Evolutionary conservation across 1,284 basidiomycete species (phyloP), one percentile per base, ranked within the genome.

Genomic region (Golubevia sp.): DNA sequence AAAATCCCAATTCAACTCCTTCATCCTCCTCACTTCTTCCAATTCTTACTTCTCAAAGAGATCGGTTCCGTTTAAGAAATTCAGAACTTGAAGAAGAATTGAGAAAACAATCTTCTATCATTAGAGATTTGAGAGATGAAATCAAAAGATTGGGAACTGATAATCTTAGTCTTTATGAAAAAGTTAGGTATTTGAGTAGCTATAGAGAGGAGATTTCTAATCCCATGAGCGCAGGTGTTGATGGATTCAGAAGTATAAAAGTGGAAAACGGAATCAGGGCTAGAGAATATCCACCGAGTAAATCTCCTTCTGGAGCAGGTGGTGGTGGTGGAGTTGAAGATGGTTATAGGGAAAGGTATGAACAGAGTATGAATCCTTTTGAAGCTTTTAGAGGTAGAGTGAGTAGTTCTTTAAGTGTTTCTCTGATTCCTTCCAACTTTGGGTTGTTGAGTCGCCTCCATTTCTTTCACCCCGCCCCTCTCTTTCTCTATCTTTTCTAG

Each of bases 351-450:
- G 89, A 91, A 66, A 88, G 92, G 81, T 98, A 98, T 81, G 95
- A 99, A 82, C 93, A 97, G 83, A 89, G 91, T 55, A 93, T 98
- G 89, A 97, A 99, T 79, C 96, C 96, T 0, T 99, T 98, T 83
- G 94, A 97, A 84, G 92, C 92, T 2, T 98, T 99, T 87, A 89
- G 94, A 65, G 94, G 95, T 2, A 87, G 93, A 79, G 94, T 95
- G 77, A 77, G 92, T 88, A 18, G 34, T n/a, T n/a, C n/a, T n/a
- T n/a, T n/a, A n/a, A n/a, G n/a, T n/a, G n/a, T n/a, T n/a, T n/a
- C n/a, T n/a, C n/a, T n/a, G n/a, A n/a, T n/a, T n/a, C n/a, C n/a
- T n/a, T n/a, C n/a, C n/a, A n/a, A n/a, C n/a, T n/a, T n/a, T n/a
- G n/a, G n/a, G n/a, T n/a, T n/a, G n/a, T n/a, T n/a, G n/a, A n/a